Base-by-base conservation (phyloP, 805 yeast species). In the Metschnikowia anglica region DNA sequence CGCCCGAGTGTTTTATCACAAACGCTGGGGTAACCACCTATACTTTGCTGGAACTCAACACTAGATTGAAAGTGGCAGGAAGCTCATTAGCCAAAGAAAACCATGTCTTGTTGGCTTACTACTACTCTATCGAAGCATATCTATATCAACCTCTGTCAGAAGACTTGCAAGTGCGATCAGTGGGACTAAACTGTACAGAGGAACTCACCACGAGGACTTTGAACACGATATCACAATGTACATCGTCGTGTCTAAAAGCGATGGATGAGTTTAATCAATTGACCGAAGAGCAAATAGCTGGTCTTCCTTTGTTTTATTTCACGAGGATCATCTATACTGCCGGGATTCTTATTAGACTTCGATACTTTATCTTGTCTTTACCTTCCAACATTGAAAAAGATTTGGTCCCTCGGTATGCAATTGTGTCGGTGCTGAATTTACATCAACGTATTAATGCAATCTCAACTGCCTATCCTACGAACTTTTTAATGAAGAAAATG, bases 81-180 rank as follows among this genome's bases (percentile, higher is more conserved):
- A 53, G 53, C 12, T 58, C 65, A 34, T 72, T 81, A 23, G 55
- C 63, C 2, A 46, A 56, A 4, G 61, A 63, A 16, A 70, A 74
- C 26, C 70, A 69, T 44, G 66, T 70, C 28, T 55, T 71, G 30
- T 59, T 75, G 59, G 70, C 83, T 3, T 81, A 73, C 58, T 76
- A 69, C 53, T 78, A 75, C 53, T 77, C 86, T 1, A 81, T 81
- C 18, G 83, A 81, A 55, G 87, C 87, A 0, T 81, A 79, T 56
- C 60, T 83, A 12, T 77, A 80, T 53, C 87, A 83, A 56, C 85
- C 85, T 5, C 43, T 60, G 64, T 29, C 56, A 66, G 39, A 59
- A 57, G 55, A 49, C 24, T 40, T 51, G 31, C 47, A 44, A 26
- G 42, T 46, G 13, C 18, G 34, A 9, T 23, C 34, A 5, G 37